phyloP scores from a whole-genome alignment of 2,329 filamentous ascomycete species.

The Graphilbum ipis-grandicollis region DNA sequence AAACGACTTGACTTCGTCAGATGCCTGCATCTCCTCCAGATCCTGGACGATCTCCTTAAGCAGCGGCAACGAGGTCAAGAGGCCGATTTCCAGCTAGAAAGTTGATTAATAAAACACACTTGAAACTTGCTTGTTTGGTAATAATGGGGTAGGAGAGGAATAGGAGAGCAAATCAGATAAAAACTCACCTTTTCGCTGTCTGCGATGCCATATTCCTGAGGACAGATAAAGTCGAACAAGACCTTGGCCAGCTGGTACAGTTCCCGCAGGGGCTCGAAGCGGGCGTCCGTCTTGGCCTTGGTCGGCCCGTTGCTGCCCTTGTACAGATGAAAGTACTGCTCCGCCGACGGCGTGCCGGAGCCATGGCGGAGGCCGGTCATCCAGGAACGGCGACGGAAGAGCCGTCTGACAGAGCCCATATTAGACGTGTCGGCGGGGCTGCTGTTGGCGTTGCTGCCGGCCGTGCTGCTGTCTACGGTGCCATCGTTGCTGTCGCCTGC shows the following conservation, averaged over 20 bases:
- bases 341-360: conserved; percentile 36
- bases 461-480: not conserved
- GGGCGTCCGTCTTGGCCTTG: conserved; percentile 65
- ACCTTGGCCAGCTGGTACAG: conserved; percentile 89
- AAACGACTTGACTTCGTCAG: conserved; percentile 84
- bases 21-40: conserved; percentile 91
- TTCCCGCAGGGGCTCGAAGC: conserved; percentile 78
- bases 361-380: conserved; percentile 31
- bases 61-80: conserved; percentile 81
- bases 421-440: not conserved
- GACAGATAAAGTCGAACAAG: conserved; percentile 94
- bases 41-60: conserved; percentile 95
- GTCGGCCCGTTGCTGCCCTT: conserved; percentile 50
- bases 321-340: conserved; percentile 81
- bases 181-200: conserved; percentile 62
- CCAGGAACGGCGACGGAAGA: conserved; percentile 45
- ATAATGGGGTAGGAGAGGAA: too few species aligned
- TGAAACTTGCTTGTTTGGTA: too few species aligned
- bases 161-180: too few species aligned
- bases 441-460: not conserved
- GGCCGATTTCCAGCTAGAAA: conserved; percentile 66
- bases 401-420: conserved; percentile 22
- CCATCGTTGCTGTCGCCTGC: not conserved
- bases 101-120: not conserved
- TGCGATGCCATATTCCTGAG: conserved; percentile 93